Conservation (phyloP, 148 eudicot genomes). For the Silene conica region DNA sequence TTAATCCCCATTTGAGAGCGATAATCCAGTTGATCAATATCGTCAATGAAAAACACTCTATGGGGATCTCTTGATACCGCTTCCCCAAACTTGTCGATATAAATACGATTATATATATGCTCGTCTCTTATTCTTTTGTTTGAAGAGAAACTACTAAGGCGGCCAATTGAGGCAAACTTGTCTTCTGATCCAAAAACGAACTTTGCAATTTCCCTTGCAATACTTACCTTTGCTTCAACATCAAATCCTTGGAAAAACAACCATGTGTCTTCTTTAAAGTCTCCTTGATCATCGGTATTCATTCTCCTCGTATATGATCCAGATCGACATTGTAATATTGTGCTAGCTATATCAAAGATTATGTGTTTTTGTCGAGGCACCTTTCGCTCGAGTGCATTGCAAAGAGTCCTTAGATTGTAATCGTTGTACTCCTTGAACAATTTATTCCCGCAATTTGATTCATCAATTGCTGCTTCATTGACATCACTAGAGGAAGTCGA, state of each 20-base stretch:
- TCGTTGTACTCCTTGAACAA: slow-evolving; percentile 59
- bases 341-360: slow-evolving; percentile 55
- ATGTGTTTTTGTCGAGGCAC: slow-evolving; percentile 66
- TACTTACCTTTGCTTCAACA: slow-evolving; percentile 53
- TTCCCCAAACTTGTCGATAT: slow-evolving; percentile 45
- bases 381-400: slow-evolving; percentile 60
- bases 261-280: slow-evolving; percentile 76
- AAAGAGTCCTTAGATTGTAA: slow-evolving; percentile 51
- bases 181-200: slow-evolving; percentile 61
- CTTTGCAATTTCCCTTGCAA: slow-evolving; percentile 67
- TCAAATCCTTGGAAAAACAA: slow-evolving; percentile 71
- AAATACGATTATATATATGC: slow-evolving; percentile 50
- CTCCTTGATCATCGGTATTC: slow-evolving; percentile 10
- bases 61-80: slow-evolving; percentile 51
- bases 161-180: slow-evolving; percentile 43
- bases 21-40: slow-evolving; percentile 65
- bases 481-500: slow-evolving; percentile 53
- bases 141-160: slow-evolving; percentile 59
- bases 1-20: slow-evolving; percentile 61
- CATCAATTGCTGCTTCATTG: slow-evolving; percentile 47
- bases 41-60: slow-evolving; percentile 79
- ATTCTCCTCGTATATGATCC: slow-evolving; percentile 46
- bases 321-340: slow-evolving; percentile 64
- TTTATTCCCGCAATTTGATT: slow-evolving; percentile 16
- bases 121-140: slow-evolving; percentile 71